Percentiles rank a stretch among this genome's conserved stretches.
phyloP scores from a whole-genome alignment of 306 rosid genomes.

The Vachellia collinsii region DNA sequence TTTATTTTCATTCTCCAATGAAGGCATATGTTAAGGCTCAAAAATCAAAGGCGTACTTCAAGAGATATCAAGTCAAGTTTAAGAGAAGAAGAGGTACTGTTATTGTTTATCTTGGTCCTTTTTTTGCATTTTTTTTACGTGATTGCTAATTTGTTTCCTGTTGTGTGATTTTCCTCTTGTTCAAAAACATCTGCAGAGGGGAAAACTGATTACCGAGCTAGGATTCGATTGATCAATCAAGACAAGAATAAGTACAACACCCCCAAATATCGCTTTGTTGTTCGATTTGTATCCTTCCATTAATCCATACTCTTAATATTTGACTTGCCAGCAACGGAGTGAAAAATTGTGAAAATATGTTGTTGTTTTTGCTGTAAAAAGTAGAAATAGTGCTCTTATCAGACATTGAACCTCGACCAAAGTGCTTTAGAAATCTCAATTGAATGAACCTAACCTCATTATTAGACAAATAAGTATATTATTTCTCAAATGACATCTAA shows the following conservation, averaged over 20 bases:
- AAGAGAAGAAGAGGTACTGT: slow-evolving; percentile 52
- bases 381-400: not conserved
- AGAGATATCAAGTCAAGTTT: slow-evolving; percentile 54
- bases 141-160: not conserved
- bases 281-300: slow-evolving; percentile 76
- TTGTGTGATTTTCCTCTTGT: not conserved
- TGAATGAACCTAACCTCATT: not conserved
- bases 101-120: not conserved
- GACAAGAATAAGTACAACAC: slow-evolving; percentile 93
- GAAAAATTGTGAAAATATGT: not conserved
- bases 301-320: too few species aligned
- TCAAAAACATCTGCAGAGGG: slow-evolving; percentile 61
- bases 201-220: slow-evolving; percentile 87
- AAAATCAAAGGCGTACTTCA: slow-evolving; percentile 48
- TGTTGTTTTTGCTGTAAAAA: not conserved
- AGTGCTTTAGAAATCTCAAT: not conserved
- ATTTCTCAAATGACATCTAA: too few species aligned
- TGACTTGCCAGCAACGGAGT: not conserved
- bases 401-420: not conserved
- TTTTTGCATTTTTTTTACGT: not conserved
- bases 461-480: not conserved
- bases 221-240: slow-evolving; percentile 87
- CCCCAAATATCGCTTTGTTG: slow-evolving; percentile 81
- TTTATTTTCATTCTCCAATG: not conserved
- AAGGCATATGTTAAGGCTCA: slow-evolving; percentile 48